Percentiles rank a stretch among this genome's conserved stretches.
Conservation (phyloP, 1,284 basidiomycete species). For the Ganoderma sinense region DNA sequence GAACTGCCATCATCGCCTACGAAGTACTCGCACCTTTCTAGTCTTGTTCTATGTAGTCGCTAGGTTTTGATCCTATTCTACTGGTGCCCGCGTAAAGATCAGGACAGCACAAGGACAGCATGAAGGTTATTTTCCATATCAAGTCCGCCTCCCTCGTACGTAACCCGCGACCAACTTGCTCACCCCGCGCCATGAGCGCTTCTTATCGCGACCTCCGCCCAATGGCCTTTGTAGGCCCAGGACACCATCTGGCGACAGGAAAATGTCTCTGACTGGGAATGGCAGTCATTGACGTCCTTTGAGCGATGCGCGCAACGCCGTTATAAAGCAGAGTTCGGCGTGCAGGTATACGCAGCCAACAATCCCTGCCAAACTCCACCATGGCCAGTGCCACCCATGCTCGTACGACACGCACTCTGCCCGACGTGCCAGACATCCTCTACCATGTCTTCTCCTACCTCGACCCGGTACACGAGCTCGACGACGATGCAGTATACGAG, state of each 20-base stretch:
- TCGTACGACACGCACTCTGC: not conserved
- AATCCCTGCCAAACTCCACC: not conserved
- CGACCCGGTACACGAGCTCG: not conserved
- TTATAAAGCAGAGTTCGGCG: not conserved
- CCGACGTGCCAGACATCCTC: not conserved
- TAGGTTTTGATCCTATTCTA: not conserved
- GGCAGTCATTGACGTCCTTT: not conserved
- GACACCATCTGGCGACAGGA: not conserved
- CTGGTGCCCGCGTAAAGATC: not conserved
- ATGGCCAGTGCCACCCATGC: not conserved
- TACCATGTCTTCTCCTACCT: not conserved
- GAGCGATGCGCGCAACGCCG: not conserved
- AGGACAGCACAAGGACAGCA: not conserved
- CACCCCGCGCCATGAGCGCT: not conserved
- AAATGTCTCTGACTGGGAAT: not conserved
- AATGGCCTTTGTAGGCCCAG: not conserved
- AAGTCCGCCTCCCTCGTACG: not conserved
- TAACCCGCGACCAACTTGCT: not conserved
- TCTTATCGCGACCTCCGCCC: not conserved
- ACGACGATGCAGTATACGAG: not conserved
- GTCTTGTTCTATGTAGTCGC: not conserved
- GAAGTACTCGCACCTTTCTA: not conserved
- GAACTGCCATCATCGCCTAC: not conserved
- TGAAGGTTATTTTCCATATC: not conserved
- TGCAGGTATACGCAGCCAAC: not conserved